Evolutionary conservation across 2,329 filamentous ascomycete species (phyloP), one percentile per base, ranked within the genome.

Genomic region (Emergomyces africanus): DNA sequence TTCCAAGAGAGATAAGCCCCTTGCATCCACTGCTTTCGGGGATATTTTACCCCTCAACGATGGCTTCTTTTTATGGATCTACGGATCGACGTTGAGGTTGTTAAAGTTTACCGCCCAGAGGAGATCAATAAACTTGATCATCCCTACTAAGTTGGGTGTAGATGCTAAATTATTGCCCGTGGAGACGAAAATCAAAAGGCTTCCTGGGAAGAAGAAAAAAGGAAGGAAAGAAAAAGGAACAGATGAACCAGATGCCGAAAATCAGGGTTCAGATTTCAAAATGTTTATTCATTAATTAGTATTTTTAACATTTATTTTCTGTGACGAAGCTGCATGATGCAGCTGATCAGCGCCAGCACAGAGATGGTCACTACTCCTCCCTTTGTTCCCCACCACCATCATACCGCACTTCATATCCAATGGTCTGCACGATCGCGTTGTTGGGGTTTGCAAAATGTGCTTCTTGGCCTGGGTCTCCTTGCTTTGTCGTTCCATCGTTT

Each of bases 401-500:
- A 55, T 62, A 65, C 54, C 65, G 59, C 44, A 67, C 64, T 33
- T 60, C 59, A 58, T 65, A 67, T 44, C 65, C 65, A 41, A 62
- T 63, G 8, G 64, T 64, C 37, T 67, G 64, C 53, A 67, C 46
- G 51, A 67, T 67, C n/a, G 64, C 61, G 33, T 62, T 62, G 3
- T 63, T 63, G 2, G 65, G 57, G 10, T 63, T 63, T 57, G 64
- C 61, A 54, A 63, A 57, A 20, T 64, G 64, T 8, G 65, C 64
- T 5, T 35, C 50, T 20, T 37, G 41, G 23, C 12, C 23, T 48
- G 23, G 12, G 61, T 57, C 48, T 15, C 48, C 14, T 10, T 30
- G 57, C 28, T 44, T 54, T 53, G 28, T 50, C 42, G 18, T 44
- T 33, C 30, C 53, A 30, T 56, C 46, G n/a, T 39, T 41, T 35